Evolutionary conservation across 495 filamentous ascomycete genomes (phyloP).

Genomic region (Amniculicola lignicola): DNA sequence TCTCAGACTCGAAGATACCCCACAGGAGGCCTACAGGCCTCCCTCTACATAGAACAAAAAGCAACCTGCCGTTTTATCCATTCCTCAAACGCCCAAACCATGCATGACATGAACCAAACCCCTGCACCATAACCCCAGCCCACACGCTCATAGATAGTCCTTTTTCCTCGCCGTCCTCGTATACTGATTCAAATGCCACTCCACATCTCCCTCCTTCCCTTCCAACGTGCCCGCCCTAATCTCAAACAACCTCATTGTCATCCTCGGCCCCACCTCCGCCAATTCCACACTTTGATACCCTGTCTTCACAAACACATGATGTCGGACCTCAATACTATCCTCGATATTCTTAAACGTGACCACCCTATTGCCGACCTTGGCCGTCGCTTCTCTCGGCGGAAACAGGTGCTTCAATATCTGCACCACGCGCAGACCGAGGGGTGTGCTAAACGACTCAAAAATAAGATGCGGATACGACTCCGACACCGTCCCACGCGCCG

Average conservation of each 20-base stretch:
- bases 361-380: constrained; percentile 79
- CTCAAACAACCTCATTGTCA: constrained; percentile 95
- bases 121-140: no score
- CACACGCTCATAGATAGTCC: constrained; percentile 79
- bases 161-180: constrained; percentile 90
- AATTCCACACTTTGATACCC: constrained; percentile 82
- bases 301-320: constrained; percentile 80
- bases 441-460: constrained; percentile 87
- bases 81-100: no score
- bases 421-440: constrained; percentile 77
- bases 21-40: no score
- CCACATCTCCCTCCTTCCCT: constrained; percentile 92
- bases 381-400: constrained; percentile 75
- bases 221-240: constrained; percentile 91
- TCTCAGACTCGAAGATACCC: no score
- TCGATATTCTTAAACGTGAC: constrained; percentile 95
- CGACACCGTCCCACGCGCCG: constrained; percentile 81
- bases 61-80: no score
- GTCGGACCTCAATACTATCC: constrained; percentile 83
- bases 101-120: no score
- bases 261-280: constrained; percentile 89
- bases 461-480: constrained; percentile 94
- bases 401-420: constrained; percentile 95
- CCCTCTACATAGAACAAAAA: no score
- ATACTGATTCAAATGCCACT: constrained; percentile 94